A percentile compares a stretch with the other conserved stretches of the same genome.
Conservation (phyloP, 306 rosid species). For the Comarum palustre region DNA sequence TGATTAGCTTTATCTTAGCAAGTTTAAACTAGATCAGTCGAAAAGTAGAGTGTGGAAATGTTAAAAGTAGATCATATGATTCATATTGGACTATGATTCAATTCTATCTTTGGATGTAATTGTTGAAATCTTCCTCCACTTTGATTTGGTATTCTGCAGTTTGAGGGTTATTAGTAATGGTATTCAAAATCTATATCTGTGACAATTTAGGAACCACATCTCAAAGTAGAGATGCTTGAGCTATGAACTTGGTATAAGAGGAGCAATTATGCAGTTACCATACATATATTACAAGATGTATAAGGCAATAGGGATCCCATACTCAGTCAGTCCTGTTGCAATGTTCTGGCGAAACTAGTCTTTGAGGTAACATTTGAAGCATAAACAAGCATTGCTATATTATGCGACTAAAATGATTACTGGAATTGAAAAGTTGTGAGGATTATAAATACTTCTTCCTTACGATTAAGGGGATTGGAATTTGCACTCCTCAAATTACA, state of each 20-base stretch:
- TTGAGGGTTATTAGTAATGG: neutral
- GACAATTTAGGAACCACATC: neutral
- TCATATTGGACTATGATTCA: neutral
- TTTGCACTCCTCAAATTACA: too few species aligned
- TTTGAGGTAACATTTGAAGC: neutral
- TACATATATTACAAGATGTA: neutral
- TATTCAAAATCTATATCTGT: neutral
- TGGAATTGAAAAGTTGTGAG: neutral
- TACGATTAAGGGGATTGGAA: neutral
- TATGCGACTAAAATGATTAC: neutral
- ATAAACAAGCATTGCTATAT: neutral
- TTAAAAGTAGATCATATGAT: neutral
- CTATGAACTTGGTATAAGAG: neutral
- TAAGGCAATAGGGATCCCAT: neutral
- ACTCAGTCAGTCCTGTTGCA: neutral
- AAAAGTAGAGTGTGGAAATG: neutral
- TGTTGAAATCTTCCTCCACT: neutral
- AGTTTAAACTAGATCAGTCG: neutral
- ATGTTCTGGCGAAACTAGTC: neutral
- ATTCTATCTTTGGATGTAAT: neutral
- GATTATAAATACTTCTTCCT: neutral
- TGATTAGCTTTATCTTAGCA: neutral
- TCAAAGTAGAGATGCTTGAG: neutral
- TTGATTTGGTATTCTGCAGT: constrained; percentile 5
- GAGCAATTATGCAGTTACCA: neutral